Conservation (phyloP, 306 rosid species). For the Quercus variabilis region DNA sequence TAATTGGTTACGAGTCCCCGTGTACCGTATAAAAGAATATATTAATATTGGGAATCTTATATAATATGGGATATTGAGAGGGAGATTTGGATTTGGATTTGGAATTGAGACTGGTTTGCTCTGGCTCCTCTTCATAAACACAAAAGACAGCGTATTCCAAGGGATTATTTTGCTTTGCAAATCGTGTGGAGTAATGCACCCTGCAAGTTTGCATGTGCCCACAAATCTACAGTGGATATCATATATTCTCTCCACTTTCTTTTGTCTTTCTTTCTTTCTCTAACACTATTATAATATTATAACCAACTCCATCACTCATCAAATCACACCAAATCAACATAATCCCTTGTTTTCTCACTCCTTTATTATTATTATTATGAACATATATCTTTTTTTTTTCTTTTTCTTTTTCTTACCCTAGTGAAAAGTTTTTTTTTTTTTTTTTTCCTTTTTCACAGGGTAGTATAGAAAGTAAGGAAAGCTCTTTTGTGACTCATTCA, state of each 20-base stretch:
- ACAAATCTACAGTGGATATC: conserved; percentile 69
- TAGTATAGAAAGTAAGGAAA: neutral
- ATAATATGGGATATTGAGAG: conserved; percentile 35
- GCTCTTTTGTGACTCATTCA: neutral
- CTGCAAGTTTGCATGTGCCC: conserved; percentile 68
- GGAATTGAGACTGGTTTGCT: conserved; percentile 40
- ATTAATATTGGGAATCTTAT: conserved; percentile 39
- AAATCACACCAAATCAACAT: conserved; percentile 38
- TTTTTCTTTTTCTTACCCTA: neutral
- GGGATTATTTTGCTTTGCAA: conserved; percentile 38
- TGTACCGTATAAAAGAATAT: conserved; percentile 28
- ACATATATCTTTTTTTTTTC: neutral
- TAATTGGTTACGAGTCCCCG: conserved; percentile 53
- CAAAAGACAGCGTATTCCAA: conserved; percentile 20
- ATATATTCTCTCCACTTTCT: conserved; percentile 79
- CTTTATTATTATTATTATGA: conserved; percentile 1
- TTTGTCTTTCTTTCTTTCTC: conserved; percentile 42
- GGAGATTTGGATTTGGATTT: conserved; percentile 52
- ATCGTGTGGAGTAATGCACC: conserved; percentile 52
- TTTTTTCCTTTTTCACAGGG: neutral
- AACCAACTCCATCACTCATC: conserved; percentile 24
- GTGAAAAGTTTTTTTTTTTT: neutral
- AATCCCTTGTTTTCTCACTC: conserved; percentile 46
- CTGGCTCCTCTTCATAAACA: conserved; percentile 16
- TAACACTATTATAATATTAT: neutral